phyloP scores from a whole-genome alignment of 208 protist species.

The Crithidia fasciculata region DNA sequence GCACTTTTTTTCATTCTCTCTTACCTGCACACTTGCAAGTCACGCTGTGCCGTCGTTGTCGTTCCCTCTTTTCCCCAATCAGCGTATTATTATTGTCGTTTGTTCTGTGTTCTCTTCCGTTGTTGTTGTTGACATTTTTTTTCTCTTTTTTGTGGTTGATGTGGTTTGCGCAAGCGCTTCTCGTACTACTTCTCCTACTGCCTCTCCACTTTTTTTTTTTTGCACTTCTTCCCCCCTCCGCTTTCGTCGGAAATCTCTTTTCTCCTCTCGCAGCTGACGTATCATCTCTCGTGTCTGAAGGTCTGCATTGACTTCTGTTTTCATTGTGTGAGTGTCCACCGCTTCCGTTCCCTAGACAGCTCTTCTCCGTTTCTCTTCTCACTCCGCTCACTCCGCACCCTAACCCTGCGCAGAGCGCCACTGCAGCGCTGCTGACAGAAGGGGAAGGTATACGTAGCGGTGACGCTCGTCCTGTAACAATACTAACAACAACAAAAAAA shows the following conservation, averaged over 20 bases:
- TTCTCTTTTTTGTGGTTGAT: not conserved
- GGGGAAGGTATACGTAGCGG: not conserved
- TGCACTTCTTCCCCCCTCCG: not conserved
- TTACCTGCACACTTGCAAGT: too few species aligned
- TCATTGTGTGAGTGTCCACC: too few species aligned
- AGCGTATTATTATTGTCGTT: too few species aligned
- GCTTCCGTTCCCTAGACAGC: not conserved
- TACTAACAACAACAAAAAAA: not conserved
- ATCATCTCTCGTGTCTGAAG: too few species aligned
- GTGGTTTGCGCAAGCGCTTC: not conserved
- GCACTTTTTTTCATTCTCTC: too few species aligned
- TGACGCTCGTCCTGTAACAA: too few species aligned
- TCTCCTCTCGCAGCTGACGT: not conserved
- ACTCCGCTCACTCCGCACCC: not conserved
- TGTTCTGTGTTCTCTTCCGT: not conserved
- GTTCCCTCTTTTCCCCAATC: too few species aligned
- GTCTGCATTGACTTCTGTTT: too few species aligned
- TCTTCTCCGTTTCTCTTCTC: not conserved
- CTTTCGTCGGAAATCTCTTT: not conserved
- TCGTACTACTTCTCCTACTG: not conserved
- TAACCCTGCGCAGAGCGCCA: too few species aligned
- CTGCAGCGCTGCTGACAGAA: not conserved
- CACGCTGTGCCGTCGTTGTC: too few species aligned
- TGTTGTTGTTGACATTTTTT: conserved; percentile 4
- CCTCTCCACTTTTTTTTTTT: not conserved